Conservation (phyloP, 2,329 filamentous ascomycete genomes). For the Aureobasidium lini region DNA sequence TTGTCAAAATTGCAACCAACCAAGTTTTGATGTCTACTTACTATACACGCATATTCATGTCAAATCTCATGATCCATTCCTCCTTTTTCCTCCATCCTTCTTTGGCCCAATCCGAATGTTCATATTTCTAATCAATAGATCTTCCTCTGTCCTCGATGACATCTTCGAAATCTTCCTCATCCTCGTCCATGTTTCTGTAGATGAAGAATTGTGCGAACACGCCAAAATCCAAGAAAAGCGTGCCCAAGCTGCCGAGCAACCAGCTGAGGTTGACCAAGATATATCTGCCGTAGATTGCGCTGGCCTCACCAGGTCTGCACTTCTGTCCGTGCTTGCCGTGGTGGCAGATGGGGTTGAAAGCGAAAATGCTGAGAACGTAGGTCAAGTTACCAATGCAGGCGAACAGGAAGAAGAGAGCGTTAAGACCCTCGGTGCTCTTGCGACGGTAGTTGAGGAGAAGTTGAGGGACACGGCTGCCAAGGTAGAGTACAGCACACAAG, state of each 20-base stretch:
- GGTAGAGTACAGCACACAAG: constrained; percentile 80
- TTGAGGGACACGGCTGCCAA: constrained; percentile 83
- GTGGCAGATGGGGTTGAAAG: constrained; percentile 69
- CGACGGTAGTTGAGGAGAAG: constrained; percentile 85
- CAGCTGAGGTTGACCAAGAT: constrained; percentile 86
- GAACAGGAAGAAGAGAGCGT: constrained; percentile 92
- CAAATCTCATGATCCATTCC: background rate
- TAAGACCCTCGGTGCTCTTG: constrained; percentile 88
- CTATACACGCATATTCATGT: background rate
- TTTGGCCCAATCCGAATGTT: background rate
- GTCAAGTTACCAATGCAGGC: constrained; percentile 92
- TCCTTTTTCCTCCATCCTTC: background rate
- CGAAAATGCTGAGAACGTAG: constrained; percentile 85
- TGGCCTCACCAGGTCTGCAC: constrained; percentile 61
- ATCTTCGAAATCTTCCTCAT: constrained; percentile 18
- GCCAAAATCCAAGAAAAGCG: constrained; percentile 71
- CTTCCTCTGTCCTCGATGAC: constrained; percentile 18
- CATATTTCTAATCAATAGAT: background rate
- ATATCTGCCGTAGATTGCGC: constrained; percentile 65
- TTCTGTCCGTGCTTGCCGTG: constrained; percentile 27
- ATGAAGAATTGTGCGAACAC: constrained; percentile 92
- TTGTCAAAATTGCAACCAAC: too few relatives aligned
- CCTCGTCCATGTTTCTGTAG: constrained; percentile 51
- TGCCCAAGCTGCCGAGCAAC: constrained; percentile 83
- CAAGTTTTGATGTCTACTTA: background rate